Evolutionary conservation across 75 land plant genomes (phyloP).

Genomic region (Cryptomeria japonica): DNA sequence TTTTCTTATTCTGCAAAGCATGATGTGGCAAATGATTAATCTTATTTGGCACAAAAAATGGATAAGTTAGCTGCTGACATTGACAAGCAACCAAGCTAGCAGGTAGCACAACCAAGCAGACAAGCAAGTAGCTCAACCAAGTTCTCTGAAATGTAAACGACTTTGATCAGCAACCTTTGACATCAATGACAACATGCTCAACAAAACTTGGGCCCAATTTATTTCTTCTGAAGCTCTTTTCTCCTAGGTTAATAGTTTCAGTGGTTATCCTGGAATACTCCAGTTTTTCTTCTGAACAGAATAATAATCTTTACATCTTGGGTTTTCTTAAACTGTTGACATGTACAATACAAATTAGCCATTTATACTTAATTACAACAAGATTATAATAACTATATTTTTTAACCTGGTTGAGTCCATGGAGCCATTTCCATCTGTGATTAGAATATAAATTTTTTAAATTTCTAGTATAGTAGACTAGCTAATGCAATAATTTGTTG

Average conservation of each 20-base stretch:
- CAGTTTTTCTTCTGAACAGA: not conserved
- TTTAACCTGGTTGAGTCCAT: not conserved
- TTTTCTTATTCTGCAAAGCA: too few species aligned
- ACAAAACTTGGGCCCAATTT: not conserved
- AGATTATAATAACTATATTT: not conserved
- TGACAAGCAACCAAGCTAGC: too few species aligned
- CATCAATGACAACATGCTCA: too few species aligned
- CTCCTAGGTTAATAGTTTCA: not conserved
- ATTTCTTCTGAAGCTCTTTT: not conserved
- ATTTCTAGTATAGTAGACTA: not conserved
- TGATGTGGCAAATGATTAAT: too few species aligned
- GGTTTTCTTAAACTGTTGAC: not conserved
- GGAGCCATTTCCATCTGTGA: not conserved
- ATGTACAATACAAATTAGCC: not conserved
- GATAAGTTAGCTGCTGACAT: too few species aligned
- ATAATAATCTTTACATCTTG: not conserved
- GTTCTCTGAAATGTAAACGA: too few species aligned
- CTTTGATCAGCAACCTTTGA: too few species aligned
- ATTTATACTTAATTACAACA: not conserved
- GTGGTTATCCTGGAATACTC: not conserved
- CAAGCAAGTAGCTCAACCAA: too few species aligned
- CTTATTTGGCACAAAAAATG: too few species aligned
- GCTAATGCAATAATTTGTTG: not conserved
- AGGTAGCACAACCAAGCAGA: too few species aligned
- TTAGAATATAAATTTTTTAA: slow-evolving; percentile 1